These are phyloP conservation scores for Penicillium sp. DNA, from an alignment of 2,329 filamentous ascomycete species.

Conservation along the genomic window DNA sequence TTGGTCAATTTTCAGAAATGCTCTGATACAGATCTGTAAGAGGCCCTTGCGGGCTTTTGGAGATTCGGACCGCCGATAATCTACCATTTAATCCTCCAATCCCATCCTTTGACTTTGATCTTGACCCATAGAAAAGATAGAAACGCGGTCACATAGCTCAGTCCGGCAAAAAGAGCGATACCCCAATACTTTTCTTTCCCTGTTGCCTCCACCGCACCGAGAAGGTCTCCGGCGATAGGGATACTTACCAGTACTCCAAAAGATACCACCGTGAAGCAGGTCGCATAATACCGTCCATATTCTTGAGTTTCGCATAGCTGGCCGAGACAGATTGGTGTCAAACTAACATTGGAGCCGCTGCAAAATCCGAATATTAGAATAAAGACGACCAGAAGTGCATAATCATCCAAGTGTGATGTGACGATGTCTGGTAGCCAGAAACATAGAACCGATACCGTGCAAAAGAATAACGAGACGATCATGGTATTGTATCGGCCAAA, in stretches of 20 bases:
- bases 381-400: not conserved
- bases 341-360: not conserved
- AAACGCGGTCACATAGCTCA: not conserved
- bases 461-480: not conserved
- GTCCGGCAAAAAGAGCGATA: not conserved
- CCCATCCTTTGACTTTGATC: not conserved
- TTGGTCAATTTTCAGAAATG: too few species aligned
- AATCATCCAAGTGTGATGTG: not conserved
- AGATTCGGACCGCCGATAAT: too few species aligned
- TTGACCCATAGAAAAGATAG: not conserved
- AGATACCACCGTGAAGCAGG: not conserved
- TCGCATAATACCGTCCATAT: not conserved
- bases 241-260: not conserved
- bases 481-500: not conserved
- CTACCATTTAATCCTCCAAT: not conserved
- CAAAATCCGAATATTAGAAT: not conserved
- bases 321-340: not conserved
- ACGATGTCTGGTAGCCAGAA: not conserved
- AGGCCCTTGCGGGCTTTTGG: too few species aligned
- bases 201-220: not conserved
- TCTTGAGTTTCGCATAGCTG: not conserved
- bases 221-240: not conserved
- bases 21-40: too few species aligned
- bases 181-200: not conserved
- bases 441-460: not conserved